Evolutionary conservation across 345 rosid species (phyloP).

Genomic region (Camelina laxa): DNA sequence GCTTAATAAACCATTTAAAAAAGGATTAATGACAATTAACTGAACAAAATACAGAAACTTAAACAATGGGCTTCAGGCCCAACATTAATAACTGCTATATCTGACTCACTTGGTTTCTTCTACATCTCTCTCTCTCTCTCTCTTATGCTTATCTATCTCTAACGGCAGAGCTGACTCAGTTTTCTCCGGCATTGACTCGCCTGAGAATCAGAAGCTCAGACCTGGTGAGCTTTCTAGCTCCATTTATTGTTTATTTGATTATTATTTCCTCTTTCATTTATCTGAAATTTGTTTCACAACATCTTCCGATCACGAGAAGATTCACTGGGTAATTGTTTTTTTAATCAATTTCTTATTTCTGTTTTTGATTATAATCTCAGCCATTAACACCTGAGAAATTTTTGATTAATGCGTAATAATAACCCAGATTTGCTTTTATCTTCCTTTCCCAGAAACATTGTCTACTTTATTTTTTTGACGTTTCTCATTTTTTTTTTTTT

Average conservation of each 20-base stretch:
- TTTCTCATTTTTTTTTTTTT: slow-evolving; percentile 12
- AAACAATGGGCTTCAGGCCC: slow-evolving; percentile 1
- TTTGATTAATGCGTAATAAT: slow-evolving; percentile 33
- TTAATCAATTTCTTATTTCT: slow-evolving; percentile 24
- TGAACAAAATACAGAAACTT: not conserved
- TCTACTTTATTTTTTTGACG: slow-evolving; percentile 9
- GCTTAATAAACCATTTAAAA: not conserved
- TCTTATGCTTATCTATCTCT: slow-evolving; percentile 15
- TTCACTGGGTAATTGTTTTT: slow-evolving; percentile 37
- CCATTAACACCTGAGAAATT: slow-evolving; percentile 36
- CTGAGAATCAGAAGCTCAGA: slow-evolving; percentile 44
- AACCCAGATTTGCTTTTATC: slow-evolving; percentile 34
- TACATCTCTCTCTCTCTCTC: slow-evolving; percentile 29
- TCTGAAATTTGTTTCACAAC: slow-evolving; percentile 42
- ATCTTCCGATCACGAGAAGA: slow-evolving; percentile 41
- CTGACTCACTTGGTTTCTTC: not conserved
- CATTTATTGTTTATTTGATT: slow-evolving; percentile 14
- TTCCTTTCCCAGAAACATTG: slow-evolving; percentile 18
- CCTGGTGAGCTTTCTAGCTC: slow-evolving; percentile 47
- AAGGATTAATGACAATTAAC: not conserved
- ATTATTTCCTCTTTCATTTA: slow-evolving; percentile 25
- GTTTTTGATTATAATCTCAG: slow-evolving; percentile 38
- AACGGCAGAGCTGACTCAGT: slow-evolving; percentile 46
- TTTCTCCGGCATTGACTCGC: slow-evolving; percentile 55
- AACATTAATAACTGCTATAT: not conserved